phyloP scores from a whole-genome alignment of 75 land plant species.

The Sequoia sempervirens region DNA sequence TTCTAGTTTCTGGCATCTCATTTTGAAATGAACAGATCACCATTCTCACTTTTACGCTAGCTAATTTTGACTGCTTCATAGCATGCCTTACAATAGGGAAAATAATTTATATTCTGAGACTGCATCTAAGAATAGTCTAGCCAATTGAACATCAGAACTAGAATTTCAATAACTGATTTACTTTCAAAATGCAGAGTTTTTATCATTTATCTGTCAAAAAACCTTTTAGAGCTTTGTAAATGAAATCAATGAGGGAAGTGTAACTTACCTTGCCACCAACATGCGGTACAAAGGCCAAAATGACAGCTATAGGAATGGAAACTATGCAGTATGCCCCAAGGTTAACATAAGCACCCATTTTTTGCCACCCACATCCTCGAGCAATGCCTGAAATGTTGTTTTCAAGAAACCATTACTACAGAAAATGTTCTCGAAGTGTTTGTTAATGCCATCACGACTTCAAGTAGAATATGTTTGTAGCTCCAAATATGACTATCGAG shows the following conservation, averaged over 20 bases:
- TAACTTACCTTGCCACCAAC: conserved; percentile 52
- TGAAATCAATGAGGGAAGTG: neutral
- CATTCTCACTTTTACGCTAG: too few relatives aligned
- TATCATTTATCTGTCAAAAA: too few relatives aligned
- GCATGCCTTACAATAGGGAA: too few relatives aligned
- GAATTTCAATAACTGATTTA: too few relatives aligned
- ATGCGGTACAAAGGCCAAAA: conserved; percentile 54
- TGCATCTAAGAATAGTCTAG: too few relatives aligned
- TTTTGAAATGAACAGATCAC: too few relatives aligned
- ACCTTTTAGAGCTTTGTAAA: neutral
- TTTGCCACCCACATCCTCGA: conserved; percentile 90
- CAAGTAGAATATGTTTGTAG: neutral
- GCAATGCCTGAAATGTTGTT: conserved; percentile 42
- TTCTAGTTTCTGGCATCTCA: too few relatives aligned
- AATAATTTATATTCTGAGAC: too few relatives aligned
- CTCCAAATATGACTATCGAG: neutral
- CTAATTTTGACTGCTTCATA: too few relatives aligned
- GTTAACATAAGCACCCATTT: conserved; percentile 60
- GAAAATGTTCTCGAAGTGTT: neutral
- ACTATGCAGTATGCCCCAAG: conserved; percentile 69
- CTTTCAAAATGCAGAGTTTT: too few relatives aligned
- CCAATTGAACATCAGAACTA: too few relatives aligned
- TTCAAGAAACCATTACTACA: neutral
- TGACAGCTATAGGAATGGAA: conserved; percentile 56
- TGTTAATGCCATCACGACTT: neutral